Evolutionary conservation across 257 asterid species (phyloP), one percentile per base, ranked within the genome.

Genomic region (Scutellaria galericulata): DNA sequence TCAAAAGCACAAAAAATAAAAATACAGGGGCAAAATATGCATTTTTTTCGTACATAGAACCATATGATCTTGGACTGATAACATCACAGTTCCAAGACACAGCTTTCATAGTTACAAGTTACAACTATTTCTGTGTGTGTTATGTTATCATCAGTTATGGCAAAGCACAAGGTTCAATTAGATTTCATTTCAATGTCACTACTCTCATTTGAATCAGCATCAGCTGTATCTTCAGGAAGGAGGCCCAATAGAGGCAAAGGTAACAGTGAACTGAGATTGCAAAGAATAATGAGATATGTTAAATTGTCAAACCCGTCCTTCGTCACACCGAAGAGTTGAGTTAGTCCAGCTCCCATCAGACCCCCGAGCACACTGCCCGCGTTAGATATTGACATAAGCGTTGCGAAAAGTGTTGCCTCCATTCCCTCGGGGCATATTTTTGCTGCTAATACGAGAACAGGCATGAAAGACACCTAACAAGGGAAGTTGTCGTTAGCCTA

Each of bases 351-450:
- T 64, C 99, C 99, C 13, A 95, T 86, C 54, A 95, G 78, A 54
- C 99, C 96, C 20, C 99, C 99, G 2, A 95, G 86, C 47, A 91
- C 98, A 76, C 97, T 80, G 51, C 98, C 98, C 9, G 91, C 98
- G 11, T 95, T 95, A 15, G 91, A 92, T 75, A 94, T 85, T 59
- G 98, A 94, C 98, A 94, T 94, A 0, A 94, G 93, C 27, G 98
- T 94, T 6, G 98, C 98, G 14, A 94, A 94, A 14, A 94, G 97
- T 14, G 98, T 94, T 40, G 98, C 97, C 80, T 94, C 98, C 89
- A 94, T 89, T 60, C 97, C 99, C 70, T 87, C 92, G 0, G 98
- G 99, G 77, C 99, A 95, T 63, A 95, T 65, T 78, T 87, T 90
- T 65, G 99, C 98, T 5, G 99, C 98, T 77, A 95, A 78, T 22